These are phyloP conservation scores for Saccharomycopsis phalli DNA, from an alignment of 1,139 yeast species.

Conservation along the genomic window DNA sequence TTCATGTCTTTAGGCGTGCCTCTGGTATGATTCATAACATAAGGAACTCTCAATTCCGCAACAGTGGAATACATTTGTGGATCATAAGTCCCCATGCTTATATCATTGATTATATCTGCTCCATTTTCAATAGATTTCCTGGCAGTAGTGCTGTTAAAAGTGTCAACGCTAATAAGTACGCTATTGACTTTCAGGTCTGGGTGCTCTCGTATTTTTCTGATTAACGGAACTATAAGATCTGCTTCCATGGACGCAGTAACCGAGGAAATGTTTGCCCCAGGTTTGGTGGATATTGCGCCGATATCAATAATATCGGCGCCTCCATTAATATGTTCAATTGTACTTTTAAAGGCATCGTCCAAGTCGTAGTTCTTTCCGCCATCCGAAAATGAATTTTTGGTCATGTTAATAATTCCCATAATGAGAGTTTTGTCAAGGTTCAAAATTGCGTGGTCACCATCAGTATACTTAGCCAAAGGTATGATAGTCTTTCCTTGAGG, in stretches of 20 bases:
- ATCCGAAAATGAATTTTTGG: slow-evolving; percentile 95
- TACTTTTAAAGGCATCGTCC: slow-evolving; percentile 33
- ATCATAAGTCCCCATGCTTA: slow-evolving; percentile 76
- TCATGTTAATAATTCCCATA: slow-evolving; percentile 84
- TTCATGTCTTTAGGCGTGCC: slow-evolving; percentile 77
- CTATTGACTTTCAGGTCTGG: slow-evolving; percentile 32
- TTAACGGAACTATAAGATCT: slow-evolving; percentile 58
- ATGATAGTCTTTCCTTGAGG: slow-evolving; percentile 24
- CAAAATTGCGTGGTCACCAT: slow-evolving; percentile 12
- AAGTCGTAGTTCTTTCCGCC: slow-evolving; percentile 48
- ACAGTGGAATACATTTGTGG: slow-evolving; percentile 55
- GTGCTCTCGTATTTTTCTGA: slow-evolving; percentile 47
- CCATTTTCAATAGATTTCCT: slow-evolving; percentile 60
- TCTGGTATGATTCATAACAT: slow-evolving; percentile 75
- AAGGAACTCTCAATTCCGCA: slow-evolving; percentile 58
- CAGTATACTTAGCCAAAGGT: slow-evolving; percentile 26
- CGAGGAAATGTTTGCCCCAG: slow-evolving; percentile 52
- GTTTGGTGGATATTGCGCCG: slow-evolving; percentile 19
- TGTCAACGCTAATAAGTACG: slow-evolving; percentile 67
- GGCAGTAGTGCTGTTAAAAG: slow-evolving; percentile 75
- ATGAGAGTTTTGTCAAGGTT: slow-evolving; percentile 35
- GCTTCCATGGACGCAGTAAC: slow-evolving; percentile 53
- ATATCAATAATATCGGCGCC: slow-evolving; percentile 61
- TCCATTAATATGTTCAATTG: slow-evolving; percentile 38
- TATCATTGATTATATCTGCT: slow-evolving; percentile 87